Percentiles rank a stretch among this genome's conserved stretches.
Conservation (phyloP, 1,139 yeast species). For the Taphrina betulina region DNA sequence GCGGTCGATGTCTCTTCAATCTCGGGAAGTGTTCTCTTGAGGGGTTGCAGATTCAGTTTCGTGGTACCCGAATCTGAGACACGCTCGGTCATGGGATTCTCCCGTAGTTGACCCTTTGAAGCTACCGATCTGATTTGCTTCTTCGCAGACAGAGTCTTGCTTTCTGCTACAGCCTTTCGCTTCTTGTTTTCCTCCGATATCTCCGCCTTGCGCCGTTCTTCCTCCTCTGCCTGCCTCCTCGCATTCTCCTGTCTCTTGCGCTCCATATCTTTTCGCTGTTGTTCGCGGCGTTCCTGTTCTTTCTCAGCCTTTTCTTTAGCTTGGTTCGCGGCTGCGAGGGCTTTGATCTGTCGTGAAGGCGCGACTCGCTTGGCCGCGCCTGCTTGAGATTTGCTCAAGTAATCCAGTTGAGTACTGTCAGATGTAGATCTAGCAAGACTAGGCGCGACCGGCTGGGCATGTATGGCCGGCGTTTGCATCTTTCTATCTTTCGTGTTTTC, state of each 20-base stretch:
- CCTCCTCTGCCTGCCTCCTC: conserved; percentile 36
- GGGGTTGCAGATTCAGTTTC: conserved; percentile 24
- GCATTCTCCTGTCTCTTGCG: conserved; percentile 36
- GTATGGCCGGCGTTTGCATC: neutral
- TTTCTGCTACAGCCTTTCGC: conserved; percentile 29
- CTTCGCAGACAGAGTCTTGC: conserved; percentile 16
- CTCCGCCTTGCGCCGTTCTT: conserved; percentile 34
- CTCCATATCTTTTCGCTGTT: conserved; percentile 36
- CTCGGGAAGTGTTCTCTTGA: conserved; percentile 24
- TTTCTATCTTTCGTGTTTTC: conserved; percentile 30
- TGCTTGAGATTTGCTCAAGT: conserved; percentile 13
- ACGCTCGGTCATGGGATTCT: neutral
- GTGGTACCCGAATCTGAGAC: neutral
- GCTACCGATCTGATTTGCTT: conserved; percentile 1
- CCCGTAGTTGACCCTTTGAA: neutral
- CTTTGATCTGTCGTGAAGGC: conserved; percentile 27
- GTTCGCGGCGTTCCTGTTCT: conserved; percentile 31
- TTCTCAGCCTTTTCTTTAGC: conserved; percentile 35
- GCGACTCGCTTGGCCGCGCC: neutral
- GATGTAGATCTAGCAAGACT: neutral
- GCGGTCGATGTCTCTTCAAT: neutral
- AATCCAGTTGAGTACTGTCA: conserved; percentile 6
- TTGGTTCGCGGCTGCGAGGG: conserved; percentile 35
- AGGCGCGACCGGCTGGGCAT: neutral
- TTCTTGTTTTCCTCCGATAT: conserved; percentile 33